These are phyloP conservation scores for Vaccinium darrowii DNA, from an alignment of 148 eudicot species.

Conservation along the genomic window DNA sequence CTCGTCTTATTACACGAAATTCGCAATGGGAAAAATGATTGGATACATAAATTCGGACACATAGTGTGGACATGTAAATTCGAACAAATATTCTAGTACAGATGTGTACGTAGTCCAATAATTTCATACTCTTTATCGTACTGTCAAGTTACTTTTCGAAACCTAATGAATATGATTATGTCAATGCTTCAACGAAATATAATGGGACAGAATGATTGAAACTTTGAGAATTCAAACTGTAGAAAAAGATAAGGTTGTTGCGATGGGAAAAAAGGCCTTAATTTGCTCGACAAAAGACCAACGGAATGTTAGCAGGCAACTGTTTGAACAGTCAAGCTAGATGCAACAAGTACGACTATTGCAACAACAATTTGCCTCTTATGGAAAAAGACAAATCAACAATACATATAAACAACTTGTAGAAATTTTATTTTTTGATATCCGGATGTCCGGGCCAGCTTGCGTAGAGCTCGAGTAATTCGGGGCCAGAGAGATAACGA, in stretches of 20 bases:
- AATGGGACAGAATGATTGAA: neutral
- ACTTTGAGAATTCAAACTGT: neutral
- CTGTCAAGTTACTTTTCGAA: neutral
- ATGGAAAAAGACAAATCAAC: neutral
- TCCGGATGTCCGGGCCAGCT: too few relatives aligned
- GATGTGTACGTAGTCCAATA: too few relatives aligned
- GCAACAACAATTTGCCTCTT: neutral
- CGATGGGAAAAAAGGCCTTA: neutral
- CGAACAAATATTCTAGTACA: too few relatives aligned
- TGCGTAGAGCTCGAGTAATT: too few relatives aligned
- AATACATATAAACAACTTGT: neutral
- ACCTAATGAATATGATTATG: neutral
- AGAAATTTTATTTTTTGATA: too few relatives aligned
- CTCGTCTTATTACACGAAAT: neutral
- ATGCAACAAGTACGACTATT: constrained; percentile 12
- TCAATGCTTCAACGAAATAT: neutral
- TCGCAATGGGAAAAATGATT: neutral
- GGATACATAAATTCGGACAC: neutral
- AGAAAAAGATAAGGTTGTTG: neutral
- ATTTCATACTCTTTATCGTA: neutral
- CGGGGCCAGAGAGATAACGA: too few relatives aligned
- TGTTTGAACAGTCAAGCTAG: too few relatives aligned
- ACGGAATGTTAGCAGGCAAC: neutral
- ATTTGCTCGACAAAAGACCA: neutral
- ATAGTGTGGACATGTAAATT: too few relatives aligned